Conservation (phyloP, 306 rosid species). For the Urtica urens region DNA sequence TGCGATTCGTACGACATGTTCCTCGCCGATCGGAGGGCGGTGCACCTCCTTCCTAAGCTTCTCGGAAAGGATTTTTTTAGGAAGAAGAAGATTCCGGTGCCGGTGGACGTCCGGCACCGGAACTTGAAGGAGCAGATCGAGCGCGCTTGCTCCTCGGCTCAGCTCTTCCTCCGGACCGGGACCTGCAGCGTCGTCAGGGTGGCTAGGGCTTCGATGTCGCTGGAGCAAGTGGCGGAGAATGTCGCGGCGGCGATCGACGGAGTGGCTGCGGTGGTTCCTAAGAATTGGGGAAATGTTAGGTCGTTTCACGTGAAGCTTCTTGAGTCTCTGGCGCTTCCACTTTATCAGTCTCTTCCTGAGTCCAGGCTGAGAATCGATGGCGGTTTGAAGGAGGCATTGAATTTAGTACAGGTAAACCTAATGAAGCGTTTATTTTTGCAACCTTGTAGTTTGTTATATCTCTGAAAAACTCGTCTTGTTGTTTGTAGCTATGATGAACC, state of each 20-base stretch:
- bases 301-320: conserved; percentile 65
- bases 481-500: no score
- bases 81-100: conserved; percentile 77
- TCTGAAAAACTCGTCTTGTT: no score
- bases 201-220: conserved; percentile 38
- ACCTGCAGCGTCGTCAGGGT: conserved; percentile 72
- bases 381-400: background rate
- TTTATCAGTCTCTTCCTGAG: conserved; percentile 57
- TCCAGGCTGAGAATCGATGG: conserved; percentile 48
- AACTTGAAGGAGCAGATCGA: conserved; percentile 82
- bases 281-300: conserved; percentile 64
- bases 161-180: conserved; percentile 49
- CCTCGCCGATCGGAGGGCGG: conserved; percentile 48
- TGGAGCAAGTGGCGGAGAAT: conserved; percentile 45
- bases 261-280: conserved; percentile 44
- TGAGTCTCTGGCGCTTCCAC: conserved; percentile 54
- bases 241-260: conserved; percentile 43
- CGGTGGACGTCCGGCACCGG: conserved; percentile 46
- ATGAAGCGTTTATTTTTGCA: no score
- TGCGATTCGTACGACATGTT: conserved; percentile 53
- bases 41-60: conserved; percentile 37
- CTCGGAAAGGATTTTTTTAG: conserved; percentile 67
- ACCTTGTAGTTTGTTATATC: no score
- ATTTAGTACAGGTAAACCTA: conserved; percentile 4
- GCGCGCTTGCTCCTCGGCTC: conserved; percentile 31